These are phyloP conservation scores for Venturia asperata DNA, from an alignment of 2,329 filamentous ascomycete species.

Conservation along the genomic window DNA sequence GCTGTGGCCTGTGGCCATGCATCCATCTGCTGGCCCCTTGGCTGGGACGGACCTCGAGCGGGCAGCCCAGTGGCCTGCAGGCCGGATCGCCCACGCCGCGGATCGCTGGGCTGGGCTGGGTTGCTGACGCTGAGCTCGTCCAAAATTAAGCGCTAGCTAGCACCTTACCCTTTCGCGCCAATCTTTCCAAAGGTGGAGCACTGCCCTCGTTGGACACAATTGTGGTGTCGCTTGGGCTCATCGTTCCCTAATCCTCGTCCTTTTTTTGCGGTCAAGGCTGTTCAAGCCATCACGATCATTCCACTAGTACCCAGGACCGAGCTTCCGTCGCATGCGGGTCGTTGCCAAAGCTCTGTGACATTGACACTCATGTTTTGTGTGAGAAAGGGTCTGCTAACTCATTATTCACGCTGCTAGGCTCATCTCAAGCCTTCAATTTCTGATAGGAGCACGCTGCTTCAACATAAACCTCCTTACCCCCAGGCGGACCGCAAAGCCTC, in stretches of 20 bases:
- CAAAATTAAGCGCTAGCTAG: conserved; percentile 6
- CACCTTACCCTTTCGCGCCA: conserved; percentile 9
- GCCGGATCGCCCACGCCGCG: conserved; percentile 10
- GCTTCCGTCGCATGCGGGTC: not conserved
- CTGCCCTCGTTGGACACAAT: not conserved
- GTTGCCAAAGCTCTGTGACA: not conserved
- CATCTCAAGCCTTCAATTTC: not conserved
- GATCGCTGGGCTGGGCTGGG: conserved; percentile 5
- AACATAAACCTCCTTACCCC: not conserved
- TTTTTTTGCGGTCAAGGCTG: not conserved
- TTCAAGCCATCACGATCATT: conserved; percentile 9
- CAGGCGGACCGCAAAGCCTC: conserved; percentile 1
- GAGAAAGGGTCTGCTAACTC: not conserved
- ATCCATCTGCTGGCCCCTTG: not conserved
- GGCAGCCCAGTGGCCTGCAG: not conserved
- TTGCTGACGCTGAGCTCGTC: conserved; percentile 12
- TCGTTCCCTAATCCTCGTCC: conserved; percentile 4
- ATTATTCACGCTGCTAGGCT: not conserved
- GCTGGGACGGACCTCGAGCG: not conserved
- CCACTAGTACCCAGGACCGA: not conserved
- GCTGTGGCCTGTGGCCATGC: too few relatives aligned
- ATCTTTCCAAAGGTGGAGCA: conserved; percentile 7
- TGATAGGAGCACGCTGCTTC: not conserved
- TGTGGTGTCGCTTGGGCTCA: conserved; percentile 6
- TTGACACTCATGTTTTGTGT: conserved; percentile 5